Conservation (phyloP, 2,329 filamentous ascomycete genomes). For the Trichophyton mentagrophytes region DNA sequence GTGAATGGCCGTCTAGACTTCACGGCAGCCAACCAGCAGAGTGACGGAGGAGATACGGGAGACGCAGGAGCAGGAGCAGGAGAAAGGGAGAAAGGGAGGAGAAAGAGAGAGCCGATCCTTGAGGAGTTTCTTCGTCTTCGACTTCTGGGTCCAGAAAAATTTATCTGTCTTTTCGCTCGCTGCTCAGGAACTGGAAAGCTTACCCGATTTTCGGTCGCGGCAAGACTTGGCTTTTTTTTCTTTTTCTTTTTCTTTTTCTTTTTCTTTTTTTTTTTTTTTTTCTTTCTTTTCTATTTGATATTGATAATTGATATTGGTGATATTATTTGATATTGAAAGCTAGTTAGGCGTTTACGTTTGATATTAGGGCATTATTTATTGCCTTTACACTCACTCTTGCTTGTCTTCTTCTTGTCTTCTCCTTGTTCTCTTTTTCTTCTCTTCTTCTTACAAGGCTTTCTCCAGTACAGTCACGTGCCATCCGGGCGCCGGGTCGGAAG, state of each 20-base stretch:
- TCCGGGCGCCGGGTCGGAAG: no score
- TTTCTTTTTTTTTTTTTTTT: not conserved
- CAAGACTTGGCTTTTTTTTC: not conserved
- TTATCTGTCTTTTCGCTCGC: not conserved
- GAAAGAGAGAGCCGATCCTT: not conserved
- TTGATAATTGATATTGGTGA: not conserved
- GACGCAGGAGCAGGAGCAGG: no score
- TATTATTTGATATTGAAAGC: not conserved
- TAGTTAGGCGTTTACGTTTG: not conserved
- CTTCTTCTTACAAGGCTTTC: not conserved
- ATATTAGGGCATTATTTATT: not conserved
- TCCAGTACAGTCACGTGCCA: not conserved
- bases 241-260: not conserved
- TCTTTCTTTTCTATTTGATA: not conserved
- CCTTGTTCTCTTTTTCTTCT: not conserved
- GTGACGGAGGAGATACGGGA: not conserved
- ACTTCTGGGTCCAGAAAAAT: not conserved
- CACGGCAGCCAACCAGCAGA: not conserved
- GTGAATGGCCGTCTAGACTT: not conserved
- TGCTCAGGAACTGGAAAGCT: slow-evolving; percentile 1
- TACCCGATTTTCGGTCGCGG: slow-evolving; percentile 1
- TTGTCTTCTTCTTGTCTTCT: not conserved
- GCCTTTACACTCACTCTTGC: not conserved
- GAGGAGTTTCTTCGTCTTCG: not conserved
- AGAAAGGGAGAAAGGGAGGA: not conserved